Base-by-base conservation (phyloP, 1,284 basidiomycete genomes). In the Tilletia horrida region DNA sequence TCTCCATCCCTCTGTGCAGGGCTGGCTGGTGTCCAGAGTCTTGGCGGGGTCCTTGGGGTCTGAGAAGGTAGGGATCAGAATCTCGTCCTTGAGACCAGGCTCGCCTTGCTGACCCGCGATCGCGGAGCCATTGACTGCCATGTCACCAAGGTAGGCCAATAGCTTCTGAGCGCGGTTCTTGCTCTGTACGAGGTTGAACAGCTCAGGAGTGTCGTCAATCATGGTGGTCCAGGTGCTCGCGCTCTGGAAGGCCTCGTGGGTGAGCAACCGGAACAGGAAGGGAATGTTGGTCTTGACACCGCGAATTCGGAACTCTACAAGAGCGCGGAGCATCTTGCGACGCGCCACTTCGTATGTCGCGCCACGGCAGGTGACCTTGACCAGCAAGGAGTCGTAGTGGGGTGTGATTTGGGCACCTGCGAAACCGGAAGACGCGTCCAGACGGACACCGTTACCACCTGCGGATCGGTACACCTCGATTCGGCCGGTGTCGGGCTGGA, bases 401-500 rank as follows among this genome's bases (percentile, higher is more conserved):
- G 95, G 95, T 62, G 96, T 99, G 83, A 99, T 98, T 84, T 98
- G 96, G 55, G 96, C 96, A 69, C 96, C 96, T 67, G 96, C 96
- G 77, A 97, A 99, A 76, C 96, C 96, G 72, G 94, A 97, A 82
- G 90, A 91, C 29, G 96, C 92, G 82, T 99, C 96, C 67, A 99
- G 87, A 83, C 96, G 91, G 64, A 99, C 93, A 83, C 96, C 96
- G 82, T 97, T 98, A 72, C 96, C 96, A 84, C 96, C 96, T 52
- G 96, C 95, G 77, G 92, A 94, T 72, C 95, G 90, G 85, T 98
- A 98, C 43, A 99, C 96, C 81, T 98, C 95, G 76, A 99, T 98
- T 84, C 97, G 97, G 73, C 96, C 96, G 2, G 93, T 97, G 83
- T 99, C 96, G 43, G 96, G 96, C 84, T 97, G 93, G 91, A 99